A percentile compares a stretch with the other conserved stretches of the same genome.
phyloP scores from a whole-genome alignment of 306 rosid genomes.

The Lathyrus tuberosus region DNA sequence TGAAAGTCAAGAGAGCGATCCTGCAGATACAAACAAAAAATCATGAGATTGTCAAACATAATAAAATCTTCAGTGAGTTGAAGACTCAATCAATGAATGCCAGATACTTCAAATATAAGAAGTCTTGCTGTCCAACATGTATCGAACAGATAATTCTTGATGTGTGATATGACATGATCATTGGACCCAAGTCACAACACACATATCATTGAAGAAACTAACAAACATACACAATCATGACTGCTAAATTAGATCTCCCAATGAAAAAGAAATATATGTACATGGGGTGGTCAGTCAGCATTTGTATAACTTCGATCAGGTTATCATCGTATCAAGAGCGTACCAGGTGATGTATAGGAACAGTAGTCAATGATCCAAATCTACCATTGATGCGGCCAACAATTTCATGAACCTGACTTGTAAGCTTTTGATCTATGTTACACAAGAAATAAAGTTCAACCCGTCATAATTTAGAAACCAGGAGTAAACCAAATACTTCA shows the following conservation, averaged over 20 bases:
- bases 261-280: conserved; percentile 14
- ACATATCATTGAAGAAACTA: too few species aligned
- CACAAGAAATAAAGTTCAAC: conserved; percentile 34
- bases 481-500: not conserved
- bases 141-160: not conserved
- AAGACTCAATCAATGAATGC: not conserved
- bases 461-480: conserved; percentile 22
- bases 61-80: conserved; percentile 22
- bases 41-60: conserved; percentile 40
- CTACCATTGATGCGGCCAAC: conserved; percentile 99
- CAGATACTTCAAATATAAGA: not conserved
- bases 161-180: not conserved
- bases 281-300: not conserved
- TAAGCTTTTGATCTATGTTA: conserved; percentile 85
- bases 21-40: conserved; percentile 52
- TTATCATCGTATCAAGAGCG: conserved; percentile 34
- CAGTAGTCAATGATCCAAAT: conserved; percentile 92
- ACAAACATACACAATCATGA: too few species aligned
- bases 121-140: not conserved
- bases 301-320: conserved; percentile 11
- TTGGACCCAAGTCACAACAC: too few species aligned
- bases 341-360: conserved; percentile 97
- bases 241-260: too few species aligned
- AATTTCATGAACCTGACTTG: conserved; percentile 98
- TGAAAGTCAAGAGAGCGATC: conserved; percentile 95